These are phyloP conservation scores for Euphorbia lathyris DNA, from an alignment of 345 rosid genomes.

Conservation along the genomic window DNA sequence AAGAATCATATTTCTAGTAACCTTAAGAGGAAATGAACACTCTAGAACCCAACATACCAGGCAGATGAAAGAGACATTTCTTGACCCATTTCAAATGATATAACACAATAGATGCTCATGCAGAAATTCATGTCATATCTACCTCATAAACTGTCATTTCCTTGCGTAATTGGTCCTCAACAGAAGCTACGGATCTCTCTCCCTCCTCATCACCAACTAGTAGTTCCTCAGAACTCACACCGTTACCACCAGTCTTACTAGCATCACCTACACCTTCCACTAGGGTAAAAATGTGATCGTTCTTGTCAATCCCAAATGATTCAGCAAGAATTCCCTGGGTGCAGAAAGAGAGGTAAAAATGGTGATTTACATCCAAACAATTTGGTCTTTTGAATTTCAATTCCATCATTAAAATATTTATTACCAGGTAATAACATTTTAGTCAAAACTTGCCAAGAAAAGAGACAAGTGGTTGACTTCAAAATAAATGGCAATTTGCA, in stretches of 20 bases:
- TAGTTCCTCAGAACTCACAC: slow-evolving; percentile 51
- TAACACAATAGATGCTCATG: neutral
- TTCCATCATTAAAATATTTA: neutral
- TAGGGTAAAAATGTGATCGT: slow-evolving; percentile 51
- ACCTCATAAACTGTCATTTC: slow-evolving; percentile 96
- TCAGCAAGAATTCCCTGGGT: slow-evolving; percentile 80
- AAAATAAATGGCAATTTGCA: neutral
- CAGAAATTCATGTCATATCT: slow-evolving; percentile 16
- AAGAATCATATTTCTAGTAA: neutral
- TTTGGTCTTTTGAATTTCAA: slow-evolving; percentile 6
- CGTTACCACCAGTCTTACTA: slow-evolving; percentile 48
- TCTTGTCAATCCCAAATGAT: slow-evolving; percentile 47
- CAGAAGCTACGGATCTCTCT: slow-evolving; percentile 69
- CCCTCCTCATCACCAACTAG: slow-evolving; percentile 77
- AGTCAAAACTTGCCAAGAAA: slow-evolving; percentile 17
- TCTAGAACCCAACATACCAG: neutral
- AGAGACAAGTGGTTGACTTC: neutral
- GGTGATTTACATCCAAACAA: neutral
- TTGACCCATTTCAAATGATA: too few relatives aligned
- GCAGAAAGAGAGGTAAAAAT: slow-evolving; percentile 14
- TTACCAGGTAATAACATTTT: neutral
- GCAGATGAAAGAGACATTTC: too few relatives aligned
- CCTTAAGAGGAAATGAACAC: neutral
- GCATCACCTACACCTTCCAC: slow-evolving; percentile 62
- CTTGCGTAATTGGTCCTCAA: slow-evolving; percentile 81